phyloP scores from a whole-genome alignment of 768 basidiomycete species.

The Artomyces pyxidatus region DNA sequence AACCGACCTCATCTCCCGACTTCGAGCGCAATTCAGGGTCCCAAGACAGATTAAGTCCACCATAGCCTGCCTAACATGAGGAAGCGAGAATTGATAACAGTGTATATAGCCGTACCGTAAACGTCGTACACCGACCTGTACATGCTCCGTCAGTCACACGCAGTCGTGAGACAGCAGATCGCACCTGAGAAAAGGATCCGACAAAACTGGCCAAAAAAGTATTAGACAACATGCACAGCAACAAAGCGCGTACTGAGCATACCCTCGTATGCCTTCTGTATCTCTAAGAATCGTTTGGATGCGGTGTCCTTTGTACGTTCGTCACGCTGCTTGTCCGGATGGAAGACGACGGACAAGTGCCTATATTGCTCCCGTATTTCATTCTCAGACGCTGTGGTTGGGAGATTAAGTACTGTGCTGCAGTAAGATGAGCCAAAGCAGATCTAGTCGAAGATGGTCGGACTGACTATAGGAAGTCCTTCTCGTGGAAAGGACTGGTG shows the following conservation, averaged over 20 bases:
- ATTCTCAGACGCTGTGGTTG: conserved; percentile 48
- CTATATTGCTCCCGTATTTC: conserved; percentile 74
- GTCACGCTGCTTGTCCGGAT: conserved; percentile 77
- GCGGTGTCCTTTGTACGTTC: conserved; percentile 49
- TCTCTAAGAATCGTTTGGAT: conserved; percentile 57
- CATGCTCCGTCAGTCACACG: conserved; percentile 18
- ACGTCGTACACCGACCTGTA: conserved; percentile 16
- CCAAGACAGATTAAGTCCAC: conserved; percentile 37
- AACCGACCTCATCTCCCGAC: conserved; percentile 39
- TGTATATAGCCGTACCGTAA: conserved; percentile 15
- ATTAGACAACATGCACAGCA: background rate
- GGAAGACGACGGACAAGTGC: conserved; percentile 66
- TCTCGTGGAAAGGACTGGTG: conserved; percentile 8
- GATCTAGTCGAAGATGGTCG: background rate
- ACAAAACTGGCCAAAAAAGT: conserved; percentile 8
- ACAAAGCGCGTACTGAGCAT: conserved; percentile 11
- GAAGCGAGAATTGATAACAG: no score
- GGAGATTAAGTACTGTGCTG: conserved; percentile 66
- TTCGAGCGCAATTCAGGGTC: conserved; percentile 35
- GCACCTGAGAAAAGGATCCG: conserved; percentile 16
- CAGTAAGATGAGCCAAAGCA: background rate
- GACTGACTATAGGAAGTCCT: conserved; percentile 17
- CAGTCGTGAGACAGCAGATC: background rate
- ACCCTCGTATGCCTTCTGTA: conserved; percentile 84
- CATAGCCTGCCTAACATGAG: conserved; percentile 21